Evolutionary conservation across 495 filamentous ascomycete genomes (phyloP).

Genomic region (Bathelium albidoporum): DNA sequence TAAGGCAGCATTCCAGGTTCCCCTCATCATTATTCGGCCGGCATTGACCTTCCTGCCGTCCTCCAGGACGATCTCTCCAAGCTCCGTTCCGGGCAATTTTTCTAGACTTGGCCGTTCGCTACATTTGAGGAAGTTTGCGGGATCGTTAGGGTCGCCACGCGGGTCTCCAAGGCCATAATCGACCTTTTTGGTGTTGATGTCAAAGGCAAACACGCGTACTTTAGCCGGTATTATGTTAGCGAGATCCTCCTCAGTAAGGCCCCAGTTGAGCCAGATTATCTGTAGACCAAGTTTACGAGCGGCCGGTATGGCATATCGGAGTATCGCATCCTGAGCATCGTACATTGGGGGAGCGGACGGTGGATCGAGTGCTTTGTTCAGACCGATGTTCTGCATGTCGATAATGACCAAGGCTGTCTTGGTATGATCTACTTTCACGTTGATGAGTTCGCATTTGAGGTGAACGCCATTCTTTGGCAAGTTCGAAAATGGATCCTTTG

Average conservation of each 20-base stretch:
- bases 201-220: slow-evolving; percentile 36
- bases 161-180: slow-evolving; percentile 15
- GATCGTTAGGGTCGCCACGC: slow-evolving; percentile 20
- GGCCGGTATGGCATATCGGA: slow-evolving; percentile 34
- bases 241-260: slow-evolving; percentile 45
- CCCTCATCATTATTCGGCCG: slow-evolving; percentile 41
- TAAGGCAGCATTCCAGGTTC: slow-evolving; percentile 46
- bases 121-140: too few species aligned
- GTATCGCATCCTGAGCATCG: slow-evolving; percentile 23
- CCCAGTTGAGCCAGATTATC: slow-evolving; percentile 53
- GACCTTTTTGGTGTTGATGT: slow-evolving; percentile 2
- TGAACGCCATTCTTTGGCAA: too few species aligned
- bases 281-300: slow-evolving; percentile 38
- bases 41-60: slow-evolving; percentile 30
- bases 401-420: slow-evolving; percentile 44
- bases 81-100: slow-evolving; percentile 39
- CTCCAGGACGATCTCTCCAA: slow-evolving; percentile 28
- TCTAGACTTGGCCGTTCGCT: slow-evolving; percentile 22
- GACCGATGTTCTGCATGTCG: slow-evolving; percentile 56
- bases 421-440: too few species aligned
- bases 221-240: slow-evolving; percentile 40
- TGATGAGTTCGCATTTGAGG: too few species aligned
- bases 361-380: slow-evolving; percentile 32
- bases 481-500: too few species aligned
- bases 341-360: slow-evolving; percentile 22